Conservation (phyloP, 1,139 yeast species). For the Maudiozyma humilis region DNA sequence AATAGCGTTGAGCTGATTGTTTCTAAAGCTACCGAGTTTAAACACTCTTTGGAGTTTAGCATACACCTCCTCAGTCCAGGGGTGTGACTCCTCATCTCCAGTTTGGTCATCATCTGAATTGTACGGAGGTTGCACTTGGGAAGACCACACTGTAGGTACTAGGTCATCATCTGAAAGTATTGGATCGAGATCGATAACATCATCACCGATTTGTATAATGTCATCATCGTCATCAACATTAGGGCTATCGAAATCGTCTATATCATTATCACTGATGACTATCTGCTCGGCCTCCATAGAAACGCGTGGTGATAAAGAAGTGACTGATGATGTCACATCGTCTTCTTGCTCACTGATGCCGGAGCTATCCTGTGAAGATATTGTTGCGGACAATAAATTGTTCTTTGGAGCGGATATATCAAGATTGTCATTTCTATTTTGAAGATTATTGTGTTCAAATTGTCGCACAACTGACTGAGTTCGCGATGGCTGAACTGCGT, state of each 20-base stretch:
- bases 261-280: slow-evolving; percentile 4
- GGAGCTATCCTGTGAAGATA: too few relatives aligned
- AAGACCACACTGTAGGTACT: not conserved
- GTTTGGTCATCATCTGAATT: not conserved
- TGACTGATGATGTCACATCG: not conserved
- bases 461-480: too few relatives aligned
- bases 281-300: not conserved
- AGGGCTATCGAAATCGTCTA: slow-evolving; percentile 6
- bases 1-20: slow-evolving; percentile 81
- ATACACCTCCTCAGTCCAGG: slow-evolving; percentile 64
- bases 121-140: not conserved
- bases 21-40: slow-evolving; percentile 57
- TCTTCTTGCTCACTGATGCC: not conserved
- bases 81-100: slow-evolving; percentile 12
- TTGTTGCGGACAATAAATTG: too few relatives aligned
- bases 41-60: slow-evolving; percentile 50
- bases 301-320: not conserved
- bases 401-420: too few relatives aligned
- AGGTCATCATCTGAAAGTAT: slow-evolving; percentile 8
- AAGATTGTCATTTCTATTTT: too few relatives aligned
- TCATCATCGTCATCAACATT: slow-evolving; percentile 4
- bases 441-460: too few relatives aligned
- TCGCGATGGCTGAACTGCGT: too few relatives aligned
- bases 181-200: slow-evolving; percentile 9
- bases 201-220: not conserved